Percentiles rank a stretch among this genome's conserved stretches.
Conservation (phyloP, 257 asterid genomes). For the Solanum chilense region DNA sequence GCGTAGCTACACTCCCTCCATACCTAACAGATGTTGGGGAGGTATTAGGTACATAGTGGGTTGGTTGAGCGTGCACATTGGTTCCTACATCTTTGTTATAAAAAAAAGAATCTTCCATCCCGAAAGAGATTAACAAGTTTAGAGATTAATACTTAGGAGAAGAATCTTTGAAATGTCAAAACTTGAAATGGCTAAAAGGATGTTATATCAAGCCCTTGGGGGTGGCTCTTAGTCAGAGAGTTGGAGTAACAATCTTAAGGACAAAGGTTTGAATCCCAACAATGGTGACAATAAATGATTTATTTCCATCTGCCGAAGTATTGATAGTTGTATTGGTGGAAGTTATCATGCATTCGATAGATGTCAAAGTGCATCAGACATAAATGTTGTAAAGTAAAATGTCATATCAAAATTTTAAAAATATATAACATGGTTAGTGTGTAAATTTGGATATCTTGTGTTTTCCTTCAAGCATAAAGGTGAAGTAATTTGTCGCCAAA, state of each 20-base stretch:
- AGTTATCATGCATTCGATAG: background rate
- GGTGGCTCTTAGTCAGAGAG: background rate
- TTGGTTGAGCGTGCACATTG: background rate
- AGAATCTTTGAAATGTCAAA: background rate
- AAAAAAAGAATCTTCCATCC: background rate
- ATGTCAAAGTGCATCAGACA: background rate
- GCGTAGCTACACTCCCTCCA: background rate
- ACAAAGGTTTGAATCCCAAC: background rate
- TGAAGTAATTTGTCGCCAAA: background rate
- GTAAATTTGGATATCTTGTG: background rate
- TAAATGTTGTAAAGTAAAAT: background rate
- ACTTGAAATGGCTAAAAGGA: background rate
- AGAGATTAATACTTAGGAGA: background rate
- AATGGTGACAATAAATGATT: background rate
- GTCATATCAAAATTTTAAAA: background rate
- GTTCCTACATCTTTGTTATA: background rate
- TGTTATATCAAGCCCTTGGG: background rate
- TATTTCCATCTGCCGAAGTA: background rate
- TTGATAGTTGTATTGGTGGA: background rate
- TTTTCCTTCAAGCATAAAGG: background rate
- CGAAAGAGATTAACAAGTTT: background rate
- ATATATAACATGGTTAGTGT: background rate
- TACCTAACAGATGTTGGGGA: background rate
- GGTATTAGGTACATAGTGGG: background rate
- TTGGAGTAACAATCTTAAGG: background rate